phyloP scores from a whole-genome alignment of 371 early-diverging fungal genomes.

The Nematocida ausubeli region DNA sequence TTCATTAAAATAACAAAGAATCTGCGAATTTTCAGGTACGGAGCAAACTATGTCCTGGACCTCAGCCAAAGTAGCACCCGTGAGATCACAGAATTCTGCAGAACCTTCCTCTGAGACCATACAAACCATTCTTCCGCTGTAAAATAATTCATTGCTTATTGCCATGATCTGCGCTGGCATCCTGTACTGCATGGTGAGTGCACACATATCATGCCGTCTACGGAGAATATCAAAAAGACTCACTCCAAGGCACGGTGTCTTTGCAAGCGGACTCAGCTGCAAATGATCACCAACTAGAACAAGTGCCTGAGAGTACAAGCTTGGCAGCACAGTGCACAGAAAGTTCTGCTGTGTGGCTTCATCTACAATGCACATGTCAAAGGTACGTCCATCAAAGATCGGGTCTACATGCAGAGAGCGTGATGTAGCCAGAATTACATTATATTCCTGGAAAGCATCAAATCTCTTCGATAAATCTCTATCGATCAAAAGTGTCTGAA shows the following conservation, averaged over 20 bases:
- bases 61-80: not conserved
- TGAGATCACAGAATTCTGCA: constrained; percentile 58
- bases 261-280: constrained; percentile 88
- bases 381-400: constrained; percentile 71
- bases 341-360: constrained; percentile 93
- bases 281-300: constrained; percentile 93
- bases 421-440: constrained; percentile 60
- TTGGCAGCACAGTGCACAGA: constrained; percentile 83
- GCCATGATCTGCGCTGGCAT: constrained; percentile 87
- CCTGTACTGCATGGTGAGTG: constrained; percentile 83
- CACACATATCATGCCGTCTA: constrained; percentile 67
- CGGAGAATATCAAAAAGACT: constrained; percentile 63
- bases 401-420: constrained; percentile 65
- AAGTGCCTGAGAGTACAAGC: constrained; percentile 76
- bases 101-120: constrained; percentile 69
- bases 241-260: constrained; percentile 36
- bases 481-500: constrained; percentile 64
- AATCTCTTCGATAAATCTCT: not conserved
- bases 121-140: constrained; percentile 71
- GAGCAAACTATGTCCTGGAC: not conserved
- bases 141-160: constrained; percentile 78
- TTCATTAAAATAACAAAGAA: constrained; percentile 80
- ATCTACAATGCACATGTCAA: constrained; percentile 94
- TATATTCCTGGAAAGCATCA: constrained; percentile 3
- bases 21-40: constrained; percentile 62